Evolutionary conservation across 768 basidiomycete genomes (phyloP), one percentile per base, ranked within the genome.

Genomic region (Pulveroboletus sp.): DNA sequence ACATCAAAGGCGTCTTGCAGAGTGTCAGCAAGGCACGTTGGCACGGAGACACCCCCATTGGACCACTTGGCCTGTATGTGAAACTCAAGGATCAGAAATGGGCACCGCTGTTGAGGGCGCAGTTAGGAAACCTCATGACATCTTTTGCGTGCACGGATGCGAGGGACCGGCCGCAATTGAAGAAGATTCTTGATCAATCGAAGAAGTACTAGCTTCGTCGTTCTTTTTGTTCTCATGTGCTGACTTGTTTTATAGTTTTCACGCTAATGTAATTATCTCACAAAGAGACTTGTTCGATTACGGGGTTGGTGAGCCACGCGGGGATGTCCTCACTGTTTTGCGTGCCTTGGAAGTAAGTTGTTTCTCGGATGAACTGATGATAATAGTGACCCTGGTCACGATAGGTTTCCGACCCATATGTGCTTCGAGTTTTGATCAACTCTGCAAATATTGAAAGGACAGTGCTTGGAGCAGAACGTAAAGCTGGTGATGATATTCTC

Each of bases 201-300:
- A 81, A 82, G 69, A 93, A 79, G 86, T 98, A 50, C 66, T 79
- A 65, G 27, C 59, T 58, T 24, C 59, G 63, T 49, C 31, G 10
- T 10, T 29, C 16, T 27, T 25, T 35, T 31, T 20, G 20, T 5
- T 31, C 45, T 21, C 19, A 17, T 23, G 38, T 41, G 10, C 47
- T 65, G 7, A 67, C 36, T 20, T n/a, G n/a, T 36, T 4, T 27
- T 8, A 14, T 51, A 88, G 86, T 53, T 47, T 35, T 9, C 64
- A 76, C 20, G 70, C 65, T 20, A 69, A 68, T 6, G 81, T 93
- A 51, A 75, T 89, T 56, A 81, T 87, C 44, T 76, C 79, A 20
- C 75, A 79, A 49, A 82, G 76, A 33, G 92, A 94, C 59, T 55
- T 89, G 34, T 97, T 97, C 63, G 90, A 97, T 60, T 94, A 80